Percentiles rank a stretch among this genome's conserved stretches.
Evolutionary conservation across 192 early-diverging fungal genomes (phyloP).

Genomic region (Geranomyces variabilis): DNA sequence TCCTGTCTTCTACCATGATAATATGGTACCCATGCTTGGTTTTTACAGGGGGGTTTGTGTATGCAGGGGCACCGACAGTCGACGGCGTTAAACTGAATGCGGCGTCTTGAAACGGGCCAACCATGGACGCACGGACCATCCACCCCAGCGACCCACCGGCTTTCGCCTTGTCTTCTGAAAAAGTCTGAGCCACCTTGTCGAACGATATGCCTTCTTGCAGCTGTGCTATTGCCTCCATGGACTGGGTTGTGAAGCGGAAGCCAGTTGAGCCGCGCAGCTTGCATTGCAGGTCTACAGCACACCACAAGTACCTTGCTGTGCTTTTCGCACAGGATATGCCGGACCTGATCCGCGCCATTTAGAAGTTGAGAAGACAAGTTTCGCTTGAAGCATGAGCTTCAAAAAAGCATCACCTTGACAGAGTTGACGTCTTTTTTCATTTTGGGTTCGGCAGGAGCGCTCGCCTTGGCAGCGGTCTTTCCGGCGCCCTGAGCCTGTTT

Average conservation of each 20-base stretch:
- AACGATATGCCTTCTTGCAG: slow-evolving; percentile 31
- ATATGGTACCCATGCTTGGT: slow-evolving; percentile 35
- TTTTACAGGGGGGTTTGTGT: slow-evolving; percentile 24
- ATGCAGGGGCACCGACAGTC: slow-evolving; percentile 26
- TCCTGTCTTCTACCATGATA: slow-evolving; percentile 37
- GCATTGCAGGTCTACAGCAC: no score
- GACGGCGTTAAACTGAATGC: slow-evolving; percentile 27
- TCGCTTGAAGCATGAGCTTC: background rate
- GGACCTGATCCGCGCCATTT: slow-evolving; percentile 8
- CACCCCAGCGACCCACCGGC: slow-evolving; percentile 41
- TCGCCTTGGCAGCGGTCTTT: background rate
- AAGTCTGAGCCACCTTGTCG: slow-evolving; percentile 41
- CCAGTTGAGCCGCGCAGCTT: no score
- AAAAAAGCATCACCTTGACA: slow-evolving; percentile 20
- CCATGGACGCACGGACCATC: slow-evolving; percentile 33
- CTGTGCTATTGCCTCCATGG: slow-evolving; percentile 37
- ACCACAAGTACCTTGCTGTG: slow-evolving; percentile 24
- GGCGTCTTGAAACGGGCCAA: slow-evolving; percentile 32
- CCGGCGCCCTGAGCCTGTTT: background rate
- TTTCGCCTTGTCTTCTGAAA: slow-evolving; percentile 42
- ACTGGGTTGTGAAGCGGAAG: background rate
- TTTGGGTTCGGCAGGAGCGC: background rate
- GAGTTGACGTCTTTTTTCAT: slow-evolving; percentile 35
- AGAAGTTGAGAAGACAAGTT: background rate
- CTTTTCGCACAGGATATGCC: slow-evolving; percentile 46